Evolutionary conservation across 768 basidiomycete genomes (phyloP).

Genomic region (Arthromyces matolae): DNA sequence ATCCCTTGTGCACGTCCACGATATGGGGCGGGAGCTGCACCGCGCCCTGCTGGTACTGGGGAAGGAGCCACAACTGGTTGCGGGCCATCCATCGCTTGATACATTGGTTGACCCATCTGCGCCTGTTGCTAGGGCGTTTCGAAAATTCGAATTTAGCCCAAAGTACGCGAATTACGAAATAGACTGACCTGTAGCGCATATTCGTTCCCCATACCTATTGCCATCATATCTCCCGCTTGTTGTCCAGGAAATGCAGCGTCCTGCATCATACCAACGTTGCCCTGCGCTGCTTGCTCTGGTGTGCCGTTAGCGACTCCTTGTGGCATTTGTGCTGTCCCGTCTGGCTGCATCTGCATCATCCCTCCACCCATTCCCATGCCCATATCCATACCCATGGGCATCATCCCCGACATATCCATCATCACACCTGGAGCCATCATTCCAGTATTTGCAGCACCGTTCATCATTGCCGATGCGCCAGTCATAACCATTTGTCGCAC

Average conservation of each 20-base stretch:
- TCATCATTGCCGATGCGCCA: constrained; percentile 76
- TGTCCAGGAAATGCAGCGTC: constrained; percentile 40
- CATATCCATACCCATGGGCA: constrained; percentile 60
- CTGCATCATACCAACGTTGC: constrained; percentile 44
- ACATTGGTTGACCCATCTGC: constrained; percentile 65
- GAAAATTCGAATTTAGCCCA: constrained; percentile 8
- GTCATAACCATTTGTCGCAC: constrained; percentile 87
- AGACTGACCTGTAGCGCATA: constrained; percentile 70
- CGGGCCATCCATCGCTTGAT: constrained; percentile 54
- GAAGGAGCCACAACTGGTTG: constrained; percentile 43
- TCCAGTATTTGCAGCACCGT: constrained; percentile 49
- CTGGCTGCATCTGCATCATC: constrained; percentile 55
- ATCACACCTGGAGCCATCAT: constrained; percentile 68
- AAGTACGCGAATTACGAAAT: background rate
- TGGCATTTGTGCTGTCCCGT: constrained; percentile 28
- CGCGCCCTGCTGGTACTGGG: constrained; percentile 37
- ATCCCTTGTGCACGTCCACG: constrained; percentile 31
- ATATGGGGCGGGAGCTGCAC: constrained; percentile 26
- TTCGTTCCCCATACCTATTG: constrained; percentile 64
- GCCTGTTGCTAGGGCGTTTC: constrained; percentile 53
- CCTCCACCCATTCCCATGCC: constrained; percentile 61
- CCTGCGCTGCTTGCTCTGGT: constrained; percentile 36
- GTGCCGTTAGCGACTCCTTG: constrained; percentile 34
- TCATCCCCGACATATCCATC: constrained; percentile 78
- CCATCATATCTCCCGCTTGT: constrained; percentile 55